A percentile compares a stretch with the other conserved stretches of the same genome.
These are phyloP conservation scores for Coemansia sp. DNA, from an alignment of 192 early-diverging fungal genomes.

Conservation along the genomic window DNA sequence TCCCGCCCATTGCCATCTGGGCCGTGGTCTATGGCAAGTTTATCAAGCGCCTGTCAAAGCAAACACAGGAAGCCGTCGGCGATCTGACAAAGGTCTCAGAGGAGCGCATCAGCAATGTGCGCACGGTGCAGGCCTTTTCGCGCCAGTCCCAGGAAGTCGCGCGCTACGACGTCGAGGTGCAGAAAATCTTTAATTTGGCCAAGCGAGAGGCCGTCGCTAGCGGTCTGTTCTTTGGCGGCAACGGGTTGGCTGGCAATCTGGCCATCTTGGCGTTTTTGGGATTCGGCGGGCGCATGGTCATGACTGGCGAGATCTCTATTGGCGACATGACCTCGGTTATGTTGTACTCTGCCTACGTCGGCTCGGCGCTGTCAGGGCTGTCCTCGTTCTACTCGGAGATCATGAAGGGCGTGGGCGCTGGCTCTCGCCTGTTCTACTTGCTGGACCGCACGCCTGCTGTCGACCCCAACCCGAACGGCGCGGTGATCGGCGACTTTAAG, in stretches of 20 bases:
- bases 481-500: slow-evolving; percentile 17
- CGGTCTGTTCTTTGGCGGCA: slow-evolving; percentile 66
- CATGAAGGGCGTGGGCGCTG: slow-evolving; percentile 73
- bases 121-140: slow-evolving; percentile 60
- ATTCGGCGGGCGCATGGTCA: slow-evolving; percentile 68
- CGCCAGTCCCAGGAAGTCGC: slow-evolving; percentile 40
- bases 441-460: slow-evolving; percentile 56
- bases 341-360: slow-evolving; percentile 71
- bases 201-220: slow-evolving; percentile 59
- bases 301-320: slow-evolving; percentile 60
- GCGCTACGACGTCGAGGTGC: slow-evolving; percentile 41
- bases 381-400: slow-evolving; percentile 72
- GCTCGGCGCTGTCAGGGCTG: slow-evolving; percentile 59
- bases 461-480: slow-evolving; percentile 28
- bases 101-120: slow-evolving; percentile 61
- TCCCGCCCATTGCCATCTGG: slow-evolving; percentile 72
- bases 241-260: slow-evolving; percentile 66
- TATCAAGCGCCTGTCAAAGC: slow-evolving; percentile 62
- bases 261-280: slow-evolving; percentile 66
- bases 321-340: slow-evolving; percentile 72
- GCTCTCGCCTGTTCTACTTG: slow-evolving; percentile 62
- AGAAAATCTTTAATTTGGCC: slow-evolving; percentile 49
- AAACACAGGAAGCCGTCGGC: slow-evolving; percentile 68
- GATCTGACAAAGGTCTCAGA: slow-evolving; percentile 71
- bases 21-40: slow-evolving; percentile 71